Evolutionary conservation across 257 asterid genomes (phyloP), one percentile per base, ranked within the genome.

Genomic region (Sherardia arvensis): DNA sequence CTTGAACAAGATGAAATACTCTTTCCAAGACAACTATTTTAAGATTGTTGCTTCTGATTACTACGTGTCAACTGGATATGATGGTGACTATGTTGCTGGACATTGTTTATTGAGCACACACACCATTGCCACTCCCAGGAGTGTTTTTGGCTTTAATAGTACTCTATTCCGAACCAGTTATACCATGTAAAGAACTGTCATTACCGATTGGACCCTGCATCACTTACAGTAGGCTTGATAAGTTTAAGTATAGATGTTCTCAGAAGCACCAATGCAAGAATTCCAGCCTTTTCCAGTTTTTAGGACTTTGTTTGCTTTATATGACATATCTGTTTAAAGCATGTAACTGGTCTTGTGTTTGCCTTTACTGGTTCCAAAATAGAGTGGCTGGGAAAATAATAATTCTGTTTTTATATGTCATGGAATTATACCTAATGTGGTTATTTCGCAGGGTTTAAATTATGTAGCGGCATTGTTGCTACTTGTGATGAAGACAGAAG

Each of bases 401-500:
- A 66, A 43, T 32, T 66, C 43, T 45, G 3, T 47, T 59, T 69
- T 7, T 20, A 47, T 1, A 18, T 33, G 43, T 15, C 25, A 22
- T 10, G 57, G 20, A 26, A 61, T 65, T 43, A 49, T 20, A 20
- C 20, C 20, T 65, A 48, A 60, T 33, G 40, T 40, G 51, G 55
- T 29, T 68, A 5, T 65, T 69, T 66, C 53, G 73, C 87, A 92
- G 96, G 97, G 99, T 59, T 82, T 93, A 74, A 93, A 93, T 78
- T 93, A 87, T 65, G 99, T 93, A 8, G 99, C 94, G 66, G 99
- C 99, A 21, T 71, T 93, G 66, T 64, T 93, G 71, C 75, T 93
- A 85, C 94, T 93, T 70, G 99, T 93, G 69, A 93, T 93, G 97
- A 89, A 84, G 80, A 93, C 94, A 0, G 99, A 93, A 80, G 97